Percentiles rank a stretch among this genome's conserved stretches.
These are phyloP conservation scores for Ensete ventricosum DNA, from an alignment of 176 grass and related monocot species.

Conservation along the genomic window DNA sequence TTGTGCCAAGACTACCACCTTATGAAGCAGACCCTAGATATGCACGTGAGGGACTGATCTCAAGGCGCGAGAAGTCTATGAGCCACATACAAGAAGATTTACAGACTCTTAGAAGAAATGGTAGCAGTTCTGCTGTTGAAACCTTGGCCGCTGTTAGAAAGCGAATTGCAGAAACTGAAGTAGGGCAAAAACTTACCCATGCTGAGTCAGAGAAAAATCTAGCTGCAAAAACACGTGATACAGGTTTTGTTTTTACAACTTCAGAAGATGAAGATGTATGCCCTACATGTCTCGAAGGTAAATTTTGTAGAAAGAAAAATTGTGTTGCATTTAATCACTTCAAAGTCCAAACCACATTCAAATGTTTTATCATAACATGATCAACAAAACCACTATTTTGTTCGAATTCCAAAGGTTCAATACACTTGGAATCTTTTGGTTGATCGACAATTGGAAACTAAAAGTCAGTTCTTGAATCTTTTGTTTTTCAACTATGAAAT, in stretches of 20 bases:
- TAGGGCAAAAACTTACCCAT: conserved; percentile 39
- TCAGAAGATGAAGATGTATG: conserved; percentile 95
- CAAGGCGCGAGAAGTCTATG: conserved; percentile 42
- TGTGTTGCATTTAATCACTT: no score
- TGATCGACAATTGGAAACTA: background rate
- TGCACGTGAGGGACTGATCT: conserved; percentile 41
- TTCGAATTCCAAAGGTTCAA: no score
- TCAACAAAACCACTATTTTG: background rate
- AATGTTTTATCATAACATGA: background rate
- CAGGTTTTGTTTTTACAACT: conserved; percentile 26
- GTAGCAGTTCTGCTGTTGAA: conserved; percentile 11
- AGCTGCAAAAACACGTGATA: conserved; percentile 7
- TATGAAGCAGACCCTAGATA: conserved; percentile 80
- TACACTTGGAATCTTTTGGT: no score
- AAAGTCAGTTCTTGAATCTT: background rate
- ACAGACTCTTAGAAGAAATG: conserved; percentile 45
- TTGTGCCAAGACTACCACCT: conserved; percentile 68
- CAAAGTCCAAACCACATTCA: background rate
- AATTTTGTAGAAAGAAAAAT: background rate
- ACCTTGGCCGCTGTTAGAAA: conserved; percentile 17
- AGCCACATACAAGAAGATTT: conserved; percentile 67
- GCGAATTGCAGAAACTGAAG: conserved; percentile 52
- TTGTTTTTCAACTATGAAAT: background rate
- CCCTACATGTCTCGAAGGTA: conserved; percentile 97
- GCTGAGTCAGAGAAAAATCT: conserved; percentile 41